These are phyloP conservation scores for Porodaedalea pini DNA, from an alignment of 1,284 basidiomycete species.

Conservation along the genomic window DNA sequence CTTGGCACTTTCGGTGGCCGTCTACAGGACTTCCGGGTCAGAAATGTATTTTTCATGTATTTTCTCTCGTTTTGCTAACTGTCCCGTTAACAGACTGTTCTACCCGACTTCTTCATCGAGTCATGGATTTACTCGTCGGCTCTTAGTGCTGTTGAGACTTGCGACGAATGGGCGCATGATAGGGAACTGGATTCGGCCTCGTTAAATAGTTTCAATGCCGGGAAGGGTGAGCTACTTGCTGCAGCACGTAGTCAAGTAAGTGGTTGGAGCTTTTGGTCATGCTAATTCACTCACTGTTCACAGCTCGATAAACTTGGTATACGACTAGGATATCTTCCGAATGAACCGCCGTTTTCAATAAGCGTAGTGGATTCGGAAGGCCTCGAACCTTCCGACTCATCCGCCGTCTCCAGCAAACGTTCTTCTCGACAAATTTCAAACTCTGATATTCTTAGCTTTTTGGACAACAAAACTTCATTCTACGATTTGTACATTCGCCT, in stretches of 20 bases:
- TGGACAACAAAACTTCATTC: slow-evolving; percentile 59
- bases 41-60: slow-evolving; percentile 25
- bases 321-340: slow-evolving; percentile 66
- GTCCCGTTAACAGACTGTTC: slow-evolving; percentile 44
- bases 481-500: slow-evolving; percentile 70
- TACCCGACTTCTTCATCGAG: slow-evolving; percentile 84
- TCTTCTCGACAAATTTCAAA: slow-evolving; percentile 52
- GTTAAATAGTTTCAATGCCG: slow-evolving; percentile 54
- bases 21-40: slow-evolving; percentile 72
- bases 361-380: slow-evolving; percentile 24
- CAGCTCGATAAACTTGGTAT: slow-evolving; percentile 85
- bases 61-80: slow-evolving; percentile 1
- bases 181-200: slow-evolving; percentile 43
- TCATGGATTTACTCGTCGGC: slow-evolving; percentile 94
- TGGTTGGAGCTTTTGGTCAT: slow-evolving; percentile 14
- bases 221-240: slow-evolving; percentile 80
- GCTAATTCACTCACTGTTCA: neutral
- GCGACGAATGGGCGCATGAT: slow-evolving; percentile 67
- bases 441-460: slow-evolving; percentile 58
- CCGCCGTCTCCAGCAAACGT: slow-evolving; percentile 25
- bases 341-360: slow-evolving; percentile 68
- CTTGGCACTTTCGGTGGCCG: slow-evolving; percentile 79
- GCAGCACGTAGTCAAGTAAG: slow-evolving; percentile 76
- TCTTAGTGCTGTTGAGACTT: slow-evolving; percentile 81
- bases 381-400: slow-evolving; percentile 22